Evolutionary conservation across 768 basidiomycete genomes (phyloP), one percentile per base, ranked within the genome.

Genomic region (Jaapia argillacea): DNA sequence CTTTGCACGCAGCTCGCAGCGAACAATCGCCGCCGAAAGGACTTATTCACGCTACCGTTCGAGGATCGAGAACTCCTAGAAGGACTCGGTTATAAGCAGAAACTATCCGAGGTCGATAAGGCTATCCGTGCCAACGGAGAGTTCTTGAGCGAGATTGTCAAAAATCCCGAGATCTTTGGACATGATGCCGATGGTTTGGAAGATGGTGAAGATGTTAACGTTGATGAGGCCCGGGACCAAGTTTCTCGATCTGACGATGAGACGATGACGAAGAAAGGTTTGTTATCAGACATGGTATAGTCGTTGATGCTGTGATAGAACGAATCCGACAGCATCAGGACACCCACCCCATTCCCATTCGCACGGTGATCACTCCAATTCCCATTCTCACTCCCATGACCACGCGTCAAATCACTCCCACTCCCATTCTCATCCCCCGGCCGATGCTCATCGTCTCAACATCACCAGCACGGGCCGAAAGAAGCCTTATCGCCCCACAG

Each of bases 141-240:
- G 36, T 92, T 97, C 58, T 58, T 94, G 45, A 66, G 71, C 3
- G 65, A 74, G 48, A 81, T 94, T 49, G 78, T 88, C 7, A 78
- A 75, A 12, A 72, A 85, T 60, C 85, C 89, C 0, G 81, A 82
- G 52, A 88, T 94, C 22, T 93, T 92, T 52, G 81, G 76, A 13
- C 73, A 75, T 48, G 74, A 67, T 14, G 40, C 66, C 13, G 56
- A 55, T 5, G 48, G 58, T 3, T 51, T 54, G 1, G 62, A 53
- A 3, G 64, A 61, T 1, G 64, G 50, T 41, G 33, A 56, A 49
- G 28, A 48, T 43, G 41, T 48, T 45, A 25, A 52, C 6, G 49
- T 45, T 6, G 51, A 35, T 10, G 5, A 22, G 24, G 10, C 31
- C 31, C 31, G 10, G 10, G 10, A 10, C 31, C 31, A 33, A 10